Base-by-base conservation (phyloP, 805 yeast genomes). In the Saturnispora saitoi region DNA sequence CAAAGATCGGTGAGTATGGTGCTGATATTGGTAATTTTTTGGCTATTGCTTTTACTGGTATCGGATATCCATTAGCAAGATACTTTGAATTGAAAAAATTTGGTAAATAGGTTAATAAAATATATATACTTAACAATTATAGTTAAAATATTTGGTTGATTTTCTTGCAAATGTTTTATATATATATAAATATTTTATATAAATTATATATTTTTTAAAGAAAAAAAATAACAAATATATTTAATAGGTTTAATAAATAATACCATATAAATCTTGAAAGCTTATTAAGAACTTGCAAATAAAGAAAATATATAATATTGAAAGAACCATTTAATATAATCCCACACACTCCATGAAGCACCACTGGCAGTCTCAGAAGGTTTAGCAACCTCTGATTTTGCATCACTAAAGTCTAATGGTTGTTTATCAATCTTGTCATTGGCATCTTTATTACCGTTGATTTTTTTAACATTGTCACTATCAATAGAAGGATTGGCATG, bases 1-100 rank as follows among this genome's bases (percentile, higher is more conserved):
- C 63, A 28, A 57, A 69, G 4, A 68, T 84, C 14, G 95, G 95
- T 19, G 80, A 72, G 5, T 63, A 64, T 52, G 89, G 86, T 48
- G 95, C 88, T 17, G 96, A 88, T 62, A 62, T 88, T 37, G 96
- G 93, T 22, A 80, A 83, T 77, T 85, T 90, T 80, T 62, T 87
- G 32, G 71, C 84, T 12, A 76, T 84, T 77, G 93, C 80, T 0
- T 78, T 88, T 55, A 70, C 88, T 3, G 83, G 80, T 0, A 51
- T 80, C 1, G 67, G 72, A 0, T 88, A 82, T 61, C 89, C 95
- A 5, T 58, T 69, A 0, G 62, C 77, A n/a, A 70, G 96, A 54
- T 83, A 77, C 58, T 55, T 70, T 39, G 96, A 88, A 61, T 63
- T 85, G 54, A 76, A 72, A 58, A 67, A 63, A 48, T 81, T 70